Evolutionary conservation across 805 yeast genomes (phyloP), one percentile per base, ranked within the genome.

Genomic region (Starmerella floricola): DNA sequence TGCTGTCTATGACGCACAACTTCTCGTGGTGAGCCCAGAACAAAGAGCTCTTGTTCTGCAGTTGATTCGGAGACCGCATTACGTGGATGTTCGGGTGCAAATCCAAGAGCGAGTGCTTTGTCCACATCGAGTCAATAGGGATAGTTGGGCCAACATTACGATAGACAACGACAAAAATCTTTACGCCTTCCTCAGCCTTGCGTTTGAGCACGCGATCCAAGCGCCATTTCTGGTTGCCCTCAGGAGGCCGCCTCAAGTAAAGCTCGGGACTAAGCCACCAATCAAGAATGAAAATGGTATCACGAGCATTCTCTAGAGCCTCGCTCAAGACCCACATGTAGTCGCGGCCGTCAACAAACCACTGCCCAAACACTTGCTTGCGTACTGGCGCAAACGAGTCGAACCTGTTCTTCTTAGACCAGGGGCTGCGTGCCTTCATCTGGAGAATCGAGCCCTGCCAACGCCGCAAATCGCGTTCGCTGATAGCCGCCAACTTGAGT

Each of bases 11-110:
- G 28, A 91, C 72, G 46, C 87, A 76, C 44, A 91, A 61, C 56
- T 91, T 91, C 56, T 91, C 99, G 64, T 91, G 99, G 64, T 91
- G 99, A 0, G 99, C 98, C 98, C 98, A 91, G 59, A 91, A 93
- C 55, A 77, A 81, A 0, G 95, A 88, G 52, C 84, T 83, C 58
- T 91, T 96, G 45, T 54, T 54, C 41, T 84, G 64, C 58, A 91
- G 74, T 59, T 91, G 99, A 53, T 91, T 87, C 4, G 99, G 99
- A 1, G 96, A 87, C 52, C 99, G 73, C 47, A 91, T 72, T 12
- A 88, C 86, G 61, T 83, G 88, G 38, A 91, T 76, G 56, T 91
- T 91, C 20, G 76, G 78, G 60, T 88, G 86, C 32, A 91, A 65
- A 41, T 81, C 85, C 39, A 93, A 68, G 55, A 91, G 69, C 0